Evolutionary conservation across 2,329 filamentous ascomycete genomes (phyloP).

Genomic region (Zymoseptoria passerinii): DNA sequence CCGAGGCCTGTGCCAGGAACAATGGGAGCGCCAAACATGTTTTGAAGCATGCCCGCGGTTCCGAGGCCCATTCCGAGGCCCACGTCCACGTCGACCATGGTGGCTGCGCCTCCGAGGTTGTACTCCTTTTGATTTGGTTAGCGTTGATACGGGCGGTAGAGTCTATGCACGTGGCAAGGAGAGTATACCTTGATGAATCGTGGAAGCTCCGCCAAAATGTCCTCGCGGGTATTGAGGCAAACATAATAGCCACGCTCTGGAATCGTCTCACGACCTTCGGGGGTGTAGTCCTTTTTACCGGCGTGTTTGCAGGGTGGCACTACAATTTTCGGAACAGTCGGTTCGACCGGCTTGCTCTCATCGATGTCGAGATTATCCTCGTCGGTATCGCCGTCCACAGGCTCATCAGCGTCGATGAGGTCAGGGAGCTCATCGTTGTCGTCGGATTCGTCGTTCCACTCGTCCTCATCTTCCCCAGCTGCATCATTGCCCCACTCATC

Average conservation of each 20-base stretch:
- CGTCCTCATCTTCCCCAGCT: background rate
- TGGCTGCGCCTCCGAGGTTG: background rate
- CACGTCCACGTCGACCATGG: background rate
- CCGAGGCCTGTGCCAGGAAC: background rate
- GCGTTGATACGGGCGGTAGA: background rate
- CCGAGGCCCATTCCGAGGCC: background rate
- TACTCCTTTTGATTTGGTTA: background rate
- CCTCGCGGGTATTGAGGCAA: conserved; percentile 6
- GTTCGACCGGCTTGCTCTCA: background rate
- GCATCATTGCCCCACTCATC: background rate
- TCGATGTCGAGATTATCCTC: background rate
- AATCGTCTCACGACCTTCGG: background rate
- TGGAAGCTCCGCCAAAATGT: conserved; percentile 7
- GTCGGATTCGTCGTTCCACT: background rate
- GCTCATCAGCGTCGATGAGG: background rate
- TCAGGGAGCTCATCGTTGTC: background rate
- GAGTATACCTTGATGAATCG: conserved; percentile 9
- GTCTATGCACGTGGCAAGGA: background rate
- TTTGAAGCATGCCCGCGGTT: background rate
- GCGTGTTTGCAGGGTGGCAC: background rate
- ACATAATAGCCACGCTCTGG: conserved; percentile 9
- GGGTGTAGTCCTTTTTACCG: conserved; percentile 1
- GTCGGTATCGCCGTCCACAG: background rate
- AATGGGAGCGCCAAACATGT: background rate
- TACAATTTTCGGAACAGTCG: background rate